Base-by-base conservation (phyloP, 768 basidiomycete genomes). In the Crucibulum laeve region DNA sequence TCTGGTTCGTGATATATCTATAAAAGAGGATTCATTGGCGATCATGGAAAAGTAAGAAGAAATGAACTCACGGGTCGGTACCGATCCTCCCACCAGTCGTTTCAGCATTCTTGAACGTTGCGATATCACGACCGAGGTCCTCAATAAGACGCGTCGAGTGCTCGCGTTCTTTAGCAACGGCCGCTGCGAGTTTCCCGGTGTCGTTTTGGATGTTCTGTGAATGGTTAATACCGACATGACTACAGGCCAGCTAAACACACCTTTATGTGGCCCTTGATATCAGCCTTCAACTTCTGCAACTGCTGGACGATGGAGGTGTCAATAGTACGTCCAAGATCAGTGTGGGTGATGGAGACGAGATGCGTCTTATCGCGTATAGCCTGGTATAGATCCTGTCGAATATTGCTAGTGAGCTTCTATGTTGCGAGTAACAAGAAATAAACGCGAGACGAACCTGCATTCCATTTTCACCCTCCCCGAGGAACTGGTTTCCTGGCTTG, bases 101-200 rank as follows among this genome's bases (percentile, higher is more conserved):
- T 0, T 96, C 95, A 0, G 91, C 93, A 67, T 97, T 96, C 73
- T 93, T 96, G 69, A 90, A 86, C 13, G 87, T 71, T n/a, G 89
- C 87, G 50, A 98, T 90, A 50, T 80, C 79, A 41, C 84, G 82
- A 4, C 91, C 72, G 26, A 98, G 83, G 38, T 97, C 92, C 25
- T 90, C 80, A 40, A 99, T 87, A 59, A 87, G 69, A 53, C 80
- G 84, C 30, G 86, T 79, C 3, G 91, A 95, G 11, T 86, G 64
- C 58, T 96, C 91, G 43, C 96, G 84, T 62, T 98, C 95, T 57
- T 87, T 88, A 1, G 96, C 93, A 25, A 98, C 96, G 45, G 74
- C 78, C 0, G 89, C 83, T 1, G 93, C 92, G 10, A 95, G 79
- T 62, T 89, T 92, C 6, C 91, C 93, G 0, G 93, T 96, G 59